A percentile compares a stretch with the other conserved stretches of the same genome.
phyloP scores from a whole-genome alignment of 2,329 filamentous ascomycete species.

The Microcera coccophila region DNA sequence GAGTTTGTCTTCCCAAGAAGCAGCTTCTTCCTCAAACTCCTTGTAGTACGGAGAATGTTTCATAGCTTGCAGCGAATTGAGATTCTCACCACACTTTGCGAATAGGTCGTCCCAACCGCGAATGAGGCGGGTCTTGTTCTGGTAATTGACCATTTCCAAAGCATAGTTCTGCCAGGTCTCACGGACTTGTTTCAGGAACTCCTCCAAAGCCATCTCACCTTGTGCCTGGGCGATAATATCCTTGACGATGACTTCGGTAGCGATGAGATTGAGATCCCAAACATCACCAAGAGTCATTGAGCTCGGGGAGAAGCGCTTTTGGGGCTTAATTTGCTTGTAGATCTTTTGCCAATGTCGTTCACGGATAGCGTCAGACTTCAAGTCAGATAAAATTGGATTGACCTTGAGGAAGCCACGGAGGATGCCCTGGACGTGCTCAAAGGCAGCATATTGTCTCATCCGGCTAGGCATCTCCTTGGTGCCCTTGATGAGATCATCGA shows the following conservation, averaged over 20 bases:
- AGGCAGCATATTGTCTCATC: conserved; percentile 99
- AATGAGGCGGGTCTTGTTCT: conserved; percentile 96
- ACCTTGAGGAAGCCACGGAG: conserved; percentile 86
- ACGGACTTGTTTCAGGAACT: conserved; percentile 93
- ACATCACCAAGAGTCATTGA: conserved; percentile 97
- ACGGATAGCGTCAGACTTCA: conserved; percentile 94
- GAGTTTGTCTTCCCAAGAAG: conserved; percentile 95
- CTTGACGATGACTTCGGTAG: conserved; percentile 81
- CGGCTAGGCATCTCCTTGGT: conserved; percentile 98
- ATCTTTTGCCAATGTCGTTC: conserved; percentile 98
- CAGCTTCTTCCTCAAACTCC: conserved; percentile 96
- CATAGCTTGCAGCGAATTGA: conserved; percentile 98
- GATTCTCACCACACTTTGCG: conserved; percentile 94
- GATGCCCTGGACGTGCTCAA: conserved; percentile 93
- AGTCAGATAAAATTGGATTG: conserved; percentile 78
- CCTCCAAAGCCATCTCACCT: conserved; percentile 96
- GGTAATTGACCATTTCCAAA: conserved; percentile 92
- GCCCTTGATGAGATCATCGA: conserved; percentile 93
- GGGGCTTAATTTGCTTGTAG: conserved; percentile 90
- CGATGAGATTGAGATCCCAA: conserved; percentile 90
- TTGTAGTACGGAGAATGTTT: conserved; percentile 98
- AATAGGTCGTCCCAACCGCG: conserved; percentile 98
- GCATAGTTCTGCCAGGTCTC: conserved; percentile 96
- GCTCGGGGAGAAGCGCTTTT: conserved; percentile 87
- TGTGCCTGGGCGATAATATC: conserved; percentile 94